A percentile compares a stretch with the other conserved stretches of the same genome.
Evolutionary conservation across 176 grass and related monocot genomes (phyloP).

Genomic region (Hordeum vulgare): MorexV3_pseudomolecules_assembly NC_058524.1:85810192-85810691

Average conservation of each 20-base stretch:
- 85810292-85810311: background rate
- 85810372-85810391: background rate
- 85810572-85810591: background rate
- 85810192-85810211: background rate
- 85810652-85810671: background rate
- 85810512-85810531: slow-evolving; percentile 17
- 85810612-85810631: background rate
- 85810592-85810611: background rate
- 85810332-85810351: slow-evolving; percentile 20
- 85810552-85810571: background rate
- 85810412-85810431: slow-evolving; percentile 26
- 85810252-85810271: background rate
- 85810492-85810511: slow-evolving; percentile 28
- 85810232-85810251: background rate
- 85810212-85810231: background rate
- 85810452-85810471: background rate
- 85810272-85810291: background rate
- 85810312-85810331: slow-evolving; percentile 21
- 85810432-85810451: background rate
- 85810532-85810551: background rate
- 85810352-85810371: slow-evolving; percentile 14
- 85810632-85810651: background rate
- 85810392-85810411: slow-evolving; percentile 11
- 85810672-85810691: background rate
- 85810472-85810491: background rate